These are phyloP conservation scores for Ophiobolus disseminans DNA, from an alignment of 2,329 filamentous ascomycete species.

Conservation along the genomic window DNA sequence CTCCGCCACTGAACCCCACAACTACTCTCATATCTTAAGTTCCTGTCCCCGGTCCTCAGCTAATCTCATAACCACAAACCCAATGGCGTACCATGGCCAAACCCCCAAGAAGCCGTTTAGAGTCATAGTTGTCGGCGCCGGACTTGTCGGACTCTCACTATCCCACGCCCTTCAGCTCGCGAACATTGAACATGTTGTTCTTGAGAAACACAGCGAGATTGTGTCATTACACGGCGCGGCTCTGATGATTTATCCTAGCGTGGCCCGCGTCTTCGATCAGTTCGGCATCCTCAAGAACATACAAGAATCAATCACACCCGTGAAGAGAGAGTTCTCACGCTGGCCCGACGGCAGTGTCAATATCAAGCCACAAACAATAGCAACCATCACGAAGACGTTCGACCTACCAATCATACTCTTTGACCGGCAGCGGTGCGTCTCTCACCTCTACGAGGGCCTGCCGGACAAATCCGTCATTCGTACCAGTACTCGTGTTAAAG, in stretches of 20 bases:
- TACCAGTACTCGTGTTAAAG: slow-evolving; percentile 15
- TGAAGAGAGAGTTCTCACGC: slow-evolving; percentile 12
- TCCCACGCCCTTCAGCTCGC: slow-evolving; percentile 27
- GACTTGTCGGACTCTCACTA: slow-evolving; percentile 26
- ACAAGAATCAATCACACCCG: slow-evolving; percentile 9
- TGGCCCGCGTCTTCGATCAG: slow-evolving; percentile 31
- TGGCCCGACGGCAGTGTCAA: slow-evolving; percentile 23
- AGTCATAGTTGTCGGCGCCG: slow-evolving; percentile 27
- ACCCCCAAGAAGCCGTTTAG: slow-evolving; percentile 15
- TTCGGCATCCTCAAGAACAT: slow-evolving; percentile 26
- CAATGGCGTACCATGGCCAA: slow-evolving; percentile 6
- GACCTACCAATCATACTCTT: slow-evolving; percentile 14
- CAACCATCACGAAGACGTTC: slow-evolving; percentile 8
- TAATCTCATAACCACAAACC: background rate
- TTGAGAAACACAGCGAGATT: slow-evolving; percentile 30
- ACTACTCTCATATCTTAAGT: too few relatives aligned
- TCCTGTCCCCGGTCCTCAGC: background rate
- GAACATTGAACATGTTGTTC: slow-evolving; percentile 31
- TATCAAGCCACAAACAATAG: background rate
- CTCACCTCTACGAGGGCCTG: slow-evolving; percentile 27
- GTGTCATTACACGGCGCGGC: slow-evolving; percentile 29
- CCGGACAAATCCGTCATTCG: slow-evolving; percentile 27
- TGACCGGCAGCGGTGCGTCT: slow-evolving; percentile 26
- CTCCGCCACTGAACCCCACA: too few relatives aligned
- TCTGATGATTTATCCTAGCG: slow-evolving; percentile 27